These are phyloP conservation scores for Lojkania enalia DNA, from an alignment of 2,329 filamentous ascomycete genomes.

Conservation along the genomic window DNA sequence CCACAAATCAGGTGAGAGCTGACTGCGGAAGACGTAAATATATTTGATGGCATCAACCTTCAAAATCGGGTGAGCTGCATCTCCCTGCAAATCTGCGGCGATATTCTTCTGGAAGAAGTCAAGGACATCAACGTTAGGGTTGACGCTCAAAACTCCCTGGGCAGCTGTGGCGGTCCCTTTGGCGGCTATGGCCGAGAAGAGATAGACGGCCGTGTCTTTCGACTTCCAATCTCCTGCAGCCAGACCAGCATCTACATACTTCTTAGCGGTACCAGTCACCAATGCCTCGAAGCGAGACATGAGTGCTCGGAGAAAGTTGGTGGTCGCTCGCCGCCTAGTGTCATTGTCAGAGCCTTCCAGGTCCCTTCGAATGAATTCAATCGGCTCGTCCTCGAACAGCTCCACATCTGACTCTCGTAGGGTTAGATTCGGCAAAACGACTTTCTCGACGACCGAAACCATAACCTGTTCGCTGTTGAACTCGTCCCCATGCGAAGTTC, in stretches of 20 bases:
- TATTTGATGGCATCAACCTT: slow-evolving; percentile 99
- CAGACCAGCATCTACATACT: slow-evolving; percentile 86
- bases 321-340: slow-evolving; percentile 86
- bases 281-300: slow-evolving; percentile 84
- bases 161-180: slow-evolving; percentile 86
- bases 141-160: slow-evolving; percentile 89
- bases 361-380: slow-evolving; percentile 95
- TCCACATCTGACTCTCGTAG: slow-evolving; percentile 93
- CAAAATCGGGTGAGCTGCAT: slow-evolving; percentile 76
- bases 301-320: slow-evolving; percentile 87
- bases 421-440: slow-evolving; percentile 89
- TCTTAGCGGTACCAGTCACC: slow-evolving; percentile 84
- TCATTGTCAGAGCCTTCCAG: slow-evolving; percentile 96
- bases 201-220: slow-evolving; percentile 97
- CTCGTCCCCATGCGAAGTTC: slow-evolving; percentile 73
- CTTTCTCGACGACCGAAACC: slow-evolving; percentile 89
- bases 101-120: slow-evolving; percentile 95
- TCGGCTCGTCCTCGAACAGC: slow-evolving; percentile 96
- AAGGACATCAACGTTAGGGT: slow-evolving; percentile 78
- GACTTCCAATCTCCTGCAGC: slow-evolving; percentile 81
- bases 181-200: slow-evolving; percentile 91
- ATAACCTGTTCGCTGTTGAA: slow-evolving; percentile 84
- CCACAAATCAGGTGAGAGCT: slow-evolving; percentile 91
- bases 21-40: slow-evolving; percentile 93
- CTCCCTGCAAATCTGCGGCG: slow-evolving; percentile 80